phyloP scores from a whole-genome alignment of 1,284 basidiomycete species.

The Marasmius sp. region DNA sequence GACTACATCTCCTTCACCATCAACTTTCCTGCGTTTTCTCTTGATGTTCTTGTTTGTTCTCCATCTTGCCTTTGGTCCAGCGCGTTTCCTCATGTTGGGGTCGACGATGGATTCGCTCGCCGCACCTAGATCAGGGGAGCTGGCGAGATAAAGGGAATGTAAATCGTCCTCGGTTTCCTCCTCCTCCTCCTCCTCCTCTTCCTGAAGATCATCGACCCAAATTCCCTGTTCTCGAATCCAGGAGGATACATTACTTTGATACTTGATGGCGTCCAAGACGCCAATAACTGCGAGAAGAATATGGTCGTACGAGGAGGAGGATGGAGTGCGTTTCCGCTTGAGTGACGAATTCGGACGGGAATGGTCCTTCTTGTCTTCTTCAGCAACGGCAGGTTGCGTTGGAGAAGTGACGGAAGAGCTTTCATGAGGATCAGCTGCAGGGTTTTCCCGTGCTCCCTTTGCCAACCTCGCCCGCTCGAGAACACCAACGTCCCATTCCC shows the following conservation, averaged over 20 bases:
- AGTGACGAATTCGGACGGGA: neutral
- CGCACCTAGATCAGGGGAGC: neutral
- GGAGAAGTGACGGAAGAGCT: neutral
- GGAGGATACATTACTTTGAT: constrained; percentile 62
- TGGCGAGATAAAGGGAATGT: neutral
- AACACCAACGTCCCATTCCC: constrained; percentile 38
- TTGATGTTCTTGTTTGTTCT: neutral
- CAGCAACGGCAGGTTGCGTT: neutral
- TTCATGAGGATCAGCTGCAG: neutral
- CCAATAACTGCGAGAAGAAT: constrained; percentile 73
- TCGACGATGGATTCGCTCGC: neutral
- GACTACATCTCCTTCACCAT: neutral
- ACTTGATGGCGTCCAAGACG: constrained; percentile 58
- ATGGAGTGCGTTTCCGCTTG: neutral
- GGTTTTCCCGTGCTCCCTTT: neutral
- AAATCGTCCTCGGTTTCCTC: constrained; percentile 6
- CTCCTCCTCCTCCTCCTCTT: constrained; percentile 46
- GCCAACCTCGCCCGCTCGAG: neutral
- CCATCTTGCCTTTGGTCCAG: neutral
- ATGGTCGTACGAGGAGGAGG: constrained; percentile 43
- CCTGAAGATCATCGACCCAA: constrained; percentile 21
- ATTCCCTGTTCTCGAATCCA: constrained; percentile 67
- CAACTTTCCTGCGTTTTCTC: neutral
- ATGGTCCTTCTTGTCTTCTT: neutral
- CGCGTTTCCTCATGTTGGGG: neutral